Evolutionary conservation across 257 asterid genomes (phyloP).

Genomic region (Plantago major): DNA sequence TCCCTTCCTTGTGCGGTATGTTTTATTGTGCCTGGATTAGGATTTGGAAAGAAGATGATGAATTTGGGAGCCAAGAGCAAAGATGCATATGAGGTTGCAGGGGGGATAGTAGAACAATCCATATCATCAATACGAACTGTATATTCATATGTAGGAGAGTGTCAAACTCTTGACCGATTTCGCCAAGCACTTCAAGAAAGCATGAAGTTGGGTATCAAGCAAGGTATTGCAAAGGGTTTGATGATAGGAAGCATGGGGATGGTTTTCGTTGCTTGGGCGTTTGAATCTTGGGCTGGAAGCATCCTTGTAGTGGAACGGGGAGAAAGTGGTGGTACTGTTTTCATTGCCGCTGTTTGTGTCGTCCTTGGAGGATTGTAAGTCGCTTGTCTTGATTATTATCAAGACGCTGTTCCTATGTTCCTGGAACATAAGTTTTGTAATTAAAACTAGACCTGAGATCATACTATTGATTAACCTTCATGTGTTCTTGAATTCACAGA

Average conservation of each 20-base stretch:
- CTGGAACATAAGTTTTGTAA: too few relatives aligned
- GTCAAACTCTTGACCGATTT: constrained; percentile 46
- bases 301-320: constrained; percentile 52
- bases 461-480: neutral
- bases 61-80: constrained; percentile 42
- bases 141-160: constrained; percentile 71
- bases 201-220: constrained; percentile 51
- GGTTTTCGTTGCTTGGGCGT: constrained; percentile 64
- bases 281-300: constrained; percentile 77
- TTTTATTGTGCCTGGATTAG: constrained; percentile 57
- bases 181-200: constrained; percentile 48
- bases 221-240: constrained; percentile 61
- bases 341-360: constrained; percentile 47
- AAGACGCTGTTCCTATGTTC: too few relatives aligned
- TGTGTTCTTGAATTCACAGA: constrained; percentile 30
- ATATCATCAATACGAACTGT: constrained; percentile 66
- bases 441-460: too few relatives aligned
- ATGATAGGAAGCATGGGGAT: constrained; percentile 84
- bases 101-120: constrained; percentile 61
- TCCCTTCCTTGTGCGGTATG: constrained; percentile 60
- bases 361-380: constrained; percentile 76
- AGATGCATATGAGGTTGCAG: constrained; percentile 54
- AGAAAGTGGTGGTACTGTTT: constrained; percentile 66
- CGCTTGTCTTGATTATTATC: neutral
- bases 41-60: constrained; percentile 61